Evolutionary conservation across 2,329 filamentous ascomycete species (phyloP).

Genomic region (Ceratocystis colombiana): DNA sequence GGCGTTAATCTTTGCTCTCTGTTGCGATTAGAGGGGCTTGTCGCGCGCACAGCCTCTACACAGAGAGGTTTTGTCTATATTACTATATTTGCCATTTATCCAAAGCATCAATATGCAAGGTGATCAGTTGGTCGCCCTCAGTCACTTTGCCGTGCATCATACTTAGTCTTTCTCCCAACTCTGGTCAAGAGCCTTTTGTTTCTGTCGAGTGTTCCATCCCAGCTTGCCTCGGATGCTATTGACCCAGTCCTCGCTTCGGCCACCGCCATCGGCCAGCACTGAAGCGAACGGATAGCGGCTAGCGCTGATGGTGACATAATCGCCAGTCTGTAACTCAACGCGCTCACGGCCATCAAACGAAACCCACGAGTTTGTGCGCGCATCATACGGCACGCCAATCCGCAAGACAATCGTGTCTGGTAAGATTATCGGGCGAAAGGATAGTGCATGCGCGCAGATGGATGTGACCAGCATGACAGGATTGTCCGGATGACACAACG

Average conservation of each 20-base stretch:
- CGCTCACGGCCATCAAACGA: conserved; percentile 92
- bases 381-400: conserved; percentile 88
- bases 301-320: conserved; percentile 77
- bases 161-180: conserved; percentile 3
- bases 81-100: background rate
- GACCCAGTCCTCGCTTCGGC: conserved; percentile 64
- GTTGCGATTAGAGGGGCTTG: background rate
- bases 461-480: conserved; percentile 90
- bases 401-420: conserved; percentile 92
- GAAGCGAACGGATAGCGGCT: conserved; percentile 71
- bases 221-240: conserved; percentile 70
- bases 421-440: conserved; percentile 90
- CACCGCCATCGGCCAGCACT: conserved; percentile 57
- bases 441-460: conserved; percentile 89
- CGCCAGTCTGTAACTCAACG: conserved; percentile 64
- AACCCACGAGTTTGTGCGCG: conserved; percentile 85
- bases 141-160: background rate
- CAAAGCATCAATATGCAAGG: background rate
- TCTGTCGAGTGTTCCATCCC: conserved; percentile 71
- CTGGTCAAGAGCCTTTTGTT: conserved; percentile 54
- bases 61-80: conserved; percentile 1
- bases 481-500: conserved; percentile 89
- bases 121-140: background rate
- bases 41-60: background rate
- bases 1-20: background rate